Evolutionary conservation across 352 stramenopile genomes (phyloP), one percentile per base, ranked within the genome.

Genomic region (Peronosclerospora sorghi): DNA sequence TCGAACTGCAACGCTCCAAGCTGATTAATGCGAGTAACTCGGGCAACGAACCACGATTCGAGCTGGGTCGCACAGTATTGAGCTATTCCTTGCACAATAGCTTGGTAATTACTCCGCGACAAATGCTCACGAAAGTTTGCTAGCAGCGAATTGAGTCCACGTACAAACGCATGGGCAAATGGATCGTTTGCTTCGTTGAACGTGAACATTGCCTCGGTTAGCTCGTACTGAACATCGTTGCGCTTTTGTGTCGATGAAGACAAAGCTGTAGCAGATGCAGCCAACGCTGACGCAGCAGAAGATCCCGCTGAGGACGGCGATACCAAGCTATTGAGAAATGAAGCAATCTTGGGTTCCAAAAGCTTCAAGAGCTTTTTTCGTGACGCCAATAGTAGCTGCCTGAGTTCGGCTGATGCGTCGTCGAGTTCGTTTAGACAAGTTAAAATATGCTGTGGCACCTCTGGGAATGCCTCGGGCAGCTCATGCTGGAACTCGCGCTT

Each of bases 121-220:
- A 91, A 53, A 18, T 47, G 73, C 6, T 38, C 43, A 35, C 58
- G 64, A 50, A 86, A 90, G 10, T 56, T 53, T 2, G 32, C 46
- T 9, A 93, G 45, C 17, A 88, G 41, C 13, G 62, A 68, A 9
- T 71, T 67, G 46, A 91, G 58, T 5, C 63, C 54, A 27, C 59
- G 61, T 9, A 89, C 74, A 53, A 91, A 86, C 24, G 68, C 59
- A 47, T 83, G 65, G 10, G 76, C 81, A 42, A 89, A 93, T 36
- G 81, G 81, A 28, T 93, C 81, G 52, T 93, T 93, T 26, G 76
- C 81, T 46, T 93, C 81, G 48, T 93, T 91, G 27, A 82, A 69
- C 28, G 78, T 90, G 56, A 85, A 93, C 70, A 81, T 74, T n/a
- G 77, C 60, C 41, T 93, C 81, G 3, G 63, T 87, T 13, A 93